These are phyloP conservation scores for Neoascochyta sp. DNA, from an alignment of 2,329 filamentous ascomycete genomes.

Conservation along the genomic window DNA sequence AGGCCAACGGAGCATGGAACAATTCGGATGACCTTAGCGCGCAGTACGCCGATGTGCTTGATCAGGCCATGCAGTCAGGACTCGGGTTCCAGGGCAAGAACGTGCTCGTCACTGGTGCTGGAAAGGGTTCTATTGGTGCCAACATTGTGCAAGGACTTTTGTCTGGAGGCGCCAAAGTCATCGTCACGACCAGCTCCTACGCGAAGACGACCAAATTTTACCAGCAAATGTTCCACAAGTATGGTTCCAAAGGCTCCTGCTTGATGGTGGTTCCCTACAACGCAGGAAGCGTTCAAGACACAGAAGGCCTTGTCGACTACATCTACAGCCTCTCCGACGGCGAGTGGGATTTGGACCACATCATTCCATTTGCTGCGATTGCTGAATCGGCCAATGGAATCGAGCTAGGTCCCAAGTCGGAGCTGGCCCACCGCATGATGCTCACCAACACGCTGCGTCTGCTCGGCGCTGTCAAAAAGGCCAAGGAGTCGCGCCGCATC, in stretches of 20 bases:
- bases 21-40: slow-evolving; percentile 5
- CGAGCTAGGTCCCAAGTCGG: slow-evolving; percentile 43
- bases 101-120: slow-evolving; percentile 40
- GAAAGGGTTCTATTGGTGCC: slow-evolving; percentile 37
- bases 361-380: slow-evolving; percentile 46
- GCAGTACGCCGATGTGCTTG: slow-evolving; percentile 6
- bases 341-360: slow-evolving; percentile 69
- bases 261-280: slow-evolving; percentile 43
- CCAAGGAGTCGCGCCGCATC: slow-evolving; percentile 20
- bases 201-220: slow-evolving; percentile 49
- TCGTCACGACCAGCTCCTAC: slow-evolving; percentile 41
- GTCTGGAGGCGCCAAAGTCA: slow-evolving; percentile 36
- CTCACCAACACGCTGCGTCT: slow-evolving; percentile 89
- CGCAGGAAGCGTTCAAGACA: slow-evolving; percentile 48
- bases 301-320: slow-evolving; percentile 36
- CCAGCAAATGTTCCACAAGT: slow-evolving; percentile 32
- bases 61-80: slow-evolving; percentile 3
- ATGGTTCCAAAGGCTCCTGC: slow-evolving; percentile 34
- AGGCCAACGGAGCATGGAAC: slow-evolving; percentile 5
- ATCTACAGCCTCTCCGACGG: slow-evolving; percentile 38
- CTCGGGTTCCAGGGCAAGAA: slow-evolving; percentile 30
- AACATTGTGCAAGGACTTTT: slow-evolving; percentile 34
- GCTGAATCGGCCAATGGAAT: slow-evolving; percentile 63
- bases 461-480: slow-evolving; percentile 72
- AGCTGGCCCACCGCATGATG: slow-evolving; percentile 96